Conservation (phyloP, 352 stramenopile genomes). For the Phytophthora litchii region DNA sequence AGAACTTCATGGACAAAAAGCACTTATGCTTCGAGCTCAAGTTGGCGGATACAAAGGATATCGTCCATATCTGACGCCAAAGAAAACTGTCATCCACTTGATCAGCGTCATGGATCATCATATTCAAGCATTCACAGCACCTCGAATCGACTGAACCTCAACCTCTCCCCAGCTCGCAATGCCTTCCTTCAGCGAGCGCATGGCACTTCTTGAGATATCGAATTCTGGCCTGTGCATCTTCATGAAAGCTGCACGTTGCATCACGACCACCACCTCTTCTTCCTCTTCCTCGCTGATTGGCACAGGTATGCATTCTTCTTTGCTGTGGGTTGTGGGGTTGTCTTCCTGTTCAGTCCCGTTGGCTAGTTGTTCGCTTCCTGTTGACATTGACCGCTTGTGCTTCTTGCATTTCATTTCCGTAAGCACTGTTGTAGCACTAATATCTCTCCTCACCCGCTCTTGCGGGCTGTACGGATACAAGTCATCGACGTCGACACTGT, state of each 20-base stretch:
- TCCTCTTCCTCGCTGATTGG: constrained; percentile 5
- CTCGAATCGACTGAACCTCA: constrained; percentile 35
- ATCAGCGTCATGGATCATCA: no score
- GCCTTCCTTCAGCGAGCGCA: constrained; percentile 33
- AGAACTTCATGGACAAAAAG: no score
- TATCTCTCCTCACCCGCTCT: constrained; percentile 41
- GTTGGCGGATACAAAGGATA: no score
- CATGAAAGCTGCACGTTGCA: constrained; percentile 36
- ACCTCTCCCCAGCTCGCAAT: constrained; percentile 43
- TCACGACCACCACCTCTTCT: constrained; percentile 38
- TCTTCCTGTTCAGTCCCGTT: neutral
- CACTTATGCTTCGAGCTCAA: no score
- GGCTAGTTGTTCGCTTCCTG: constrained; percentile 2
- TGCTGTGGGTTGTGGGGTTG: neutral
- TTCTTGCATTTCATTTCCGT: constrained; percentile 26
- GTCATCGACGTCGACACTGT: constrained; percentile 53
- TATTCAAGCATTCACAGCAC: constrained; percentile 32
- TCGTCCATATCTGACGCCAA: no score
- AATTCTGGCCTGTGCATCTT: constrained; percentile 43
- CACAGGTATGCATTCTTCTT: neutral
- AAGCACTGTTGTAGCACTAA: constrained; percentile 39
- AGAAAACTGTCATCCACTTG: no score
- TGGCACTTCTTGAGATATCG: constrained; percentile 24
- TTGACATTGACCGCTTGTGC: constrained; percentile 8
- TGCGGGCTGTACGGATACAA: constrained; percentile 49